Percentiles rank a stretch among this genome's conserved stretches.
Evolutionary conservation across 129 eudicot species (phyloP).

Genomic region (Daucus carota): DNA sequence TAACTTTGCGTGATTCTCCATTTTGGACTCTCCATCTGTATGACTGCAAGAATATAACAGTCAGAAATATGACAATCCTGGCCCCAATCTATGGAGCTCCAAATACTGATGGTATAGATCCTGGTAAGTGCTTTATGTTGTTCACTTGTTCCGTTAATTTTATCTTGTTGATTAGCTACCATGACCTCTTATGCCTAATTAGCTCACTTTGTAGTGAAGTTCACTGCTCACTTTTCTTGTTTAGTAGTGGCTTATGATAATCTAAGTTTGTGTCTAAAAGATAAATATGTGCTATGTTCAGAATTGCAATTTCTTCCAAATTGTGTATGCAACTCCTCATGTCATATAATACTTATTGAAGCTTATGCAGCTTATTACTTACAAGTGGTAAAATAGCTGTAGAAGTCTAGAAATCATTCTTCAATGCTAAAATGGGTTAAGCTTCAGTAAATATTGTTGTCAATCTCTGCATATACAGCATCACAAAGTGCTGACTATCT

Average conservation of each 20-base stretch:
- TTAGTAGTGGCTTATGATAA: background rate
- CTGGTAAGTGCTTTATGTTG: constrained; percentile 49
- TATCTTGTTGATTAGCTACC: background rate
- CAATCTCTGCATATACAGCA: background rate
- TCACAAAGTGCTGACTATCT: background rate
- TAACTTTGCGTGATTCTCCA: constrained; percentile 89
- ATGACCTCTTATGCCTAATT: background rate
- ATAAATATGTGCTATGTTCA: no score
- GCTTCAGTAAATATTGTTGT: background rate
- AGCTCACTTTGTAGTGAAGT: background rate
- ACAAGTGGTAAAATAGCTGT: background rate
- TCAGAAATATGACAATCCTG: constrained; percentile 74
- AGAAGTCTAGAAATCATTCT: background rate
- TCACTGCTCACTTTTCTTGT: no score
- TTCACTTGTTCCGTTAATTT: no score
- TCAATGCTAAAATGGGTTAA: background rate
- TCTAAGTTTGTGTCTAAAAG: no score
- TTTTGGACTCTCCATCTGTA: constrained; percentile 99
- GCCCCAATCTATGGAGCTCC: constrained; percentile 90
- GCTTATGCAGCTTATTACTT: no score
- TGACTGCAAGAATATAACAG: constrained; percentile 85
- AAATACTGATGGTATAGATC: constrained; percentile 98
- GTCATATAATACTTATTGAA: background rate
- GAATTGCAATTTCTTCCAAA: no score
- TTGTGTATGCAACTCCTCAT: background rate